A percentile compares a stretch with the other conserved stretches of the same genome.
Evolutionary conservation across 1,284 basidiomycete genomes (phyloP).

Genomic region (Taiwanofungus camphoratus): DNA sequence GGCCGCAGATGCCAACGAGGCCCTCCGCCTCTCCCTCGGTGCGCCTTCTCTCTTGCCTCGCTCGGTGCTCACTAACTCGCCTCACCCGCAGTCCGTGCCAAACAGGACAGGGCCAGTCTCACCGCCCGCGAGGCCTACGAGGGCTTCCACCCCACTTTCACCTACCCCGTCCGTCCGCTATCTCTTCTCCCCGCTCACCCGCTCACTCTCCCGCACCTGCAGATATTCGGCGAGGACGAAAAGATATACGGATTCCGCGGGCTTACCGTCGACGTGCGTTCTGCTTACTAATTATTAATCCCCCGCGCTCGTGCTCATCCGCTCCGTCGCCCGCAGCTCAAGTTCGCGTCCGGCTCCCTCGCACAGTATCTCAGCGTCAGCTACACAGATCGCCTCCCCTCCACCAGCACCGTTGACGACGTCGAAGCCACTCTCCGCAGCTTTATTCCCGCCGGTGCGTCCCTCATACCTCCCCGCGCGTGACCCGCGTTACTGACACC

Average conservation of each 20-base stretch:
- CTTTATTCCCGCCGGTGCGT: conserved; percentile 73
- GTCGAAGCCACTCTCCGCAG: conserved; percentile 74
- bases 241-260: conserved; percentile 93
- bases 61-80: conserved; percentile 3
- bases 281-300: conserved; percentile 4
- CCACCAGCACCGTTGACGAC: conserved; percentile 81
- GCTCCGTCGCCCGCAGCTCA: conserved; percentile 43
- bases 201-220: conserved; percentile 22
- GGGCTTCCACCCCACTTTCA: conserved; percentile 78
- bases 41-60: conserved; percentile 18
- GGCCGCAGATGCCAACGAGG: conserved; percentile 78
- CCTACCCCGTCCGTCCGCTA: conserved; percentile 68
- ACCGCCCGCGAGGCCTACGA: conserved; percentile 54
- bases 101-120: conserved; percentile 57
- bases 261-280: conserved; percentile 73
- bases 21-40: conserved; percentile 71
- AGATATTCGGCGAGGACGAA: conserved; percentile 95
- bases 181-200: neutral
- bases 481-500: neutral
- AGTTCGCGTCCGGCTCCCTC: conserved; percentile 86
- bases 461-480: neutral
- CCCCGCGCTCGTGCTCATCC: conserved; percentile 1
- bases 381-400: conserved; percentile 62
- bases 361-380: conserved; percentile 69
- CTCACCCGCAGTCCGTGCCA: conserved; percentile 47